Evolutionary conservation across 164 flowering plant species (phyloP).

Genomic region (Vitis amurensis): DNA sequence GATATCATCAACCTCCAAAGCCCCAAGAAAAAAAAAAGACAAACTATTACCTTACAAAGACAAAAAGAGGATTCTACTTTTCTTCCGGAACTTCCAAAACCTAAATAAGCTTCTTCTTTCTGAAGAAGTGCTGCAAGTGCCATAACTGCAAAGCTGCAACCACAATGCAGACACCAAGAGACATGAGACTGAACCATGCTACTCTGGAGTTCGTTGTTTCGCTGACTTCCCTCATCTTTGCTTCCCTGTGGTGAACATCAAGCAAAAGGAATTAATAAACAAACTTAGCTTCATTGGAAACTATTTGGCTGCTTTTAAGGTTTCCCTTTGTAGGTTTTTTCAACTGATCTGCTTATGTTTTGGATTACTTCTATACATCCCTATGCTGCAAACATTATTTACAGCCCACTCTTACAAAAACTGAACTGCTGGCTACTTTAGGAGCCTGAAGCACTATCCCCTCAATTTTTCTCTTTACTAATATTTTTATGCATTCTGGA

Average conservation of each 20-base stretch:
- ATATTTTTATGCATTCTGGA: too few relatives aligned
- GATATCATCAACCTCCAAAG: too few relatives aligned
- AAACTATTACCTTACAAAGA: background rate
- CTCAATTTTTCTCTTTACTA: too few relatives aligned
- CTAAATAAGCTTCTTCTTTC: conserved; percentile 45
- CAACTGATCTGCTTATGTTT: too few relatives aligned
- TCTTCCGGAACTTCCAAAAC: background rate
- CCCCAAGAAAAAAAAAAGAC: background rate
- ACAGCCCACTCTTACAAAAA: too few relatives aligned
- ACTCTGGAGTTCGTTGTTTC: conserved; percentile 43
- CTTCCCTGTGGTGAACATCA: conserved; percentile 33
- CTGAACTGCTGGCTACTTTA: too few relatives aligned
- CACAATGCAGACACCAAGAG: conserved; percentile 37
- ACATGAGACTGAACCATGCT: conserved; percentile 55
- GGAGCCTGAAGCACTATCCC: too few relatives aligned
- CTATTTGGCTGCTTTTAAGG: too few relatives aligned
- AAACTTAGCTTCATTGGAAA: background rate
- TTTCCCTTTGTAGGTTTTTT: too few relatives aligned
- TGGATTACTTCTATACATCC: too few relatives aligned
- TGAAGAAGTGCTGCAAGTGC: conserved; percentile 38
- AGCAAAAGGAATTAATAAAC: background rate
- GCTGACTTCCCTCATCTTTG: conserved; percentile 50
- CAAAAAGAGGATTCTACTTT: background rate
- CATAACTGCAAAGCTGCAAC: conserved; percentile 36
- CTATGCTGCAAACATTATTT: too few relatives aligned